These are phyloP conservation scores for Fusarium siculi DNA, from an alignment of 2,329 filamentous ascomycete species.

Conservation along the genomic window DNA sequence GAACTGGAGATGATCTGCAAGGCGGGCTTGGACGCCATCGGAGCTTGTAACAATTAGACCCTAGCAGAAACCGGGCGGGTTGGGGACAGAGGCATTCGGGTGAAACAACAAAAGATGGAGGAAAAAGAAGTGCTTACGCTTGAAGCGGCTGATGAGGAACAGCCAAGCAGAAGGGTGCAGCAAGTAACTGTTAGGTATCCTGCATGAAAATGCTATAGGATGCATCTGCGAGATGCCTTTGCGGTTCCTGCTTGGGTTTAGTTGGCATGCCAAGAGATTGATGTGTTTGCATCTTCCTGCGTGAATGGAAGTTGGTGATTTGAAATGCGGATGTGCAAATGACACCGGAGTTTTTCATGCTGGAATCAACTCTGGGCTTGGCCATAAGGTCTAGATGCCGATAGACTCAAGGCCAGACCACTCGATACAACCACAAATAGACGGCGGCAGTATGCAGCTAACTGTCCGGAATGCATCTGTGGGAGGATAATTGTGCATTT, in stretches of 20 bases:
- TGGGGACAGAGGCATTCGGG: conserved; percentile 9
- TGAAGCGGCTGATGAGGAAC: conserved; percentile 21
- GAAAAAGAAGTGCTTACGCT: conserved; percentile 7
- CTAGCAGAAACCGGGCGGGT: conserved; percentile 25
- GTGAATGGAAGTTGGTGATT: conserved; percentile 5
- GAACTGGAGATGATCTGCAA: conserved; percentile 49
- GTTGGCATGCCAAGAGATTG: neutral
- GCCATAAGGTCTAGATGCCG: conserved; percentile 22
- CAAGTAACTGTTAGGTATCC: neutral
- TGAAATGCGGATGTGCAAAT: neutral
- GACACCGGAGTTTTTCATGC: neutral
- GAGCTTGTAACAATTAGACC: conserved; percentile 35
- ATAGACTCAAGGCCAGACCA: conserved; percentile 23
- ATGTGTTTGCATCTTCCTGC: conserved; percentile 1
- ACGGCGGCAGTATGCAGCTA: conserved; percentile 18
- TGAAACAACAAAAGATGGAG: conserved; percentile 19
- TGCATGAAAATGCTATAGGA: neutral
- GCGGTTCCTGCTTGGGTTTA: conserved; percentile 4
- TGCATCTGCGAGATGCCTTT: neutral
- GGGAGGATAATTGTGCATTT: conserved; percentile 8
- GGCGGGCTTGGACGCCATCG: conserved; percentile 30
- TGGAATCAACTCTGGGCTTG: neutral
- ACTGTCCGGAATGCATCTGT: neutral
- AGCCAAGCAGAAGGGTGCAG: neutral
- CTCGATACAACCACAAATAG: conserved; percentile 15